These are phyloP conservation scores for Porcisia hertigi DNA, from an alignment of 208 protist genomes.

Conservation along the genomic window DNA sequence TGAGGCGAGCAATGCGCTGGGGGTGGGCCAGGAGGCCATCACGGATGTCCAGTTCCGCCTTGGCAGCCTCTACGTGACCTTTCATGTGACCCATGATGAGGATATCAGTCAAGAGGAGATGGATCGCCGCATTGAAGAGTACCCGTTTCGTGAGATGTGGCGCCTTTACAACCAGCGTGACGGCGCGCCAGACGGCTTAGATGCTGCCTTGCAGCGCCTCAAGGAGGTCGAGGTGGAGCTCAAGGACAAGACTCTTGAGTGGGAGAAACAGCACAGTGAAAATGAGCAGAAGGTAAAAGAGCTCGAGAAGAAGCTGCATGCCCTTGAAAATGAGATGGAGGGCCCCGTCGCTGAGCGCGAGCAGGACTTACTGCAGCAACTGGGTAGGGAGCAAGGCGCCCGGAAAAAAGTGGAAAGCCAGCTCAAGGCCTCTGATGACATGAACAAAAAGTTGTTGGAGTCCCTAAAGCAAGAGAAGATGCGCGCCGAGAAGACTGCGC, in stretches of 20 bases:
- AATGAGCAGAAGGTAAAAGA: conserved; percentile 31
- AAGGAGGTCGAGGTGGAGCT: conserved; percentile 64
- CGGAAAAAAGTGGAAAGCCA: conserved; percentile 44
- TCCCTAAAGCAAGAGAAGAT: conserved; percentile 65
- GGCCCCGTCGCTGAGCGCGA: conserved; percentile 46
- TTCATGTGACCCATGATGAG: conserved; percentile 81
- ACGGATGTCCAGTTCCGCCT: conserved; percentile 58
- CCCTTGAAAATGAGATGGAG: conserved; percentile 32
- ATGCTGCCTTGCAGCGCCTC: conserved; percentile 60
- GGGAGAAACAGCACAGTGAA: conserved; percentile 50
- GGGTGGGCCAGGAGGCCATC: conserved; percentile 48
- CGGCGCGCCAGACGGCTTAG: conserved; percentile 51
- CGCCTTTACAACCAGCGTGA: conserved; percentile 74
- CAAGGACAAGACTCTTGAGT: conserved; percentile 39
- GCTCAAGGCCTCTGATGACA: conserved; percentile 46
- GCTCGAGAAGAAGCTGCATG: conserved; percentile 45
- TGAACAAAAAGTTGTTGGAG: conserved; percentile 61
- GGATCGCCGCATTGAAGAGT: conserved; percentile 67
- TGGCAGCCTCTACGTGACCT: conserved; percentile 84
- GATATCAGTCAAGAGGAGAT: conserved; percentile 74
- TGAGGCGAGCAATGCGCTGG: conserved; percentile 59
- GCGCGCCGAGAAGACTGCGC: conserved; percentile 54
- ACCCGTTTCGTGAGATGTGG: conserved; percentile 83
- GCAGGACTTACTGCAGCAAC: conserved; percentile 41
- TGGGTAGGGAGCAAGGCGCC: conserved; percentile 47